These are phyloP conservation scores for Umbelopsis vinacea DNA, from an alignment of 192 early-diverging fungal genomes.

Conservation along the genomic window DNA sequence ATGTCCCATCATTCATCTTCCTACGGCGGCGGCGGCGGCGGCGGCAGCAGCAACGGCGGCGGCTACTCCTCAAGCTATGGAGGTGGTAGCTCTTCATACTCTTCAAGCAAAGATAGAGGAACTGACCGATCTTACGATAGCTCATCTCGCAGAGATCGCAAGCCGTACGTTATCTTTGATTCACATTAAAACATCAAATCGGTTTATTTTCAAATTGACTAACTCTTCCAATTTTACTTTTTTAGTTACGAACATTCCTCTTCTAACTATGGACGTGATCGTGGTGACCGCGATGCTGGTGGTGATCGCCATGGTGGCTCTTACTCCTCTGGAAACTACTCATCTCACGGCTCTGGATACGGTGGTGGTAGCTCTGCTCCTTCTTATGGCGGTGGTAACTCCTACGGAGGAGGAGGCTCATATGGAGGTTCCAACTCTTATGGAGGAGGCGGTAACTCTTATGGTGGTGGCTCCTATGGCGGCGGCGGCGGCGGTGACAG, in stretches of 20 bases:
- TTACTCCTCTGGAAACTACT: neutral
- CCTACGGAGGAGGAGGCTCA: slow-evolving; percentile 37
- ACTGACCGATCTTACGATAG: slow-evolving; percentile 39
- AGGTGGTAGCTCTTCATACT: slow-evolving; percentile 17
- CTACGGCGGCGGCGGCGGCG: slow-evolving; percentile 30
- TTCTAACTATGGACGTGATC: slow-evolving; percentile 15
- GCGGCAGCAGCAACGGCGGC: slow-evolving; percentile 34
- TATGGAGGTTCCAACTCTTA: neutral
- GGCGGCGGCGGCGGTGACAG: slow-evolving; percentile 53
- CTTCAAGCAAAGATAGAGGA: slow-evolving; percentile 42
- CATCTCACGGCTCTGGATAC: slow-evolving; percentile 16
- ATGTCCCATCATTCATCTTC: slow-evolving; percentile 30
- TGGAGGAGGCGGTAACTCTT: slow-evolving; percentile 36
- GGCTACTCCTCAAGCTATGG: slow-evolving; percentile 34
- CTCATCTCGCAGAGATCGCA: slow-evolving; percentile 32
- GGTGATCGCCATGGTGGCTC: slow-evolving; percentile 4
- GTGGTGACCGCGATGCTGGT: slow-evolving; percentile 14
- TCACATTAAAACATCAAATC: neutral
- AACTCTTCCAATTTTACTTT: neutral
- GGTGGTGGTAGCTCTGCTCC: slow-evolving; percentile 23
- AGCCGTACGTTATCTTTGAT: slow-evolving; percentile 20
- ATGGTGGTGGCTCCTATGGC: slow-evolving; percentile 46
- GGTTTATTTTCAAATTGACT: neutral
- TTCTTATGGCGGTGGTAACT: slow-evolving; percentile 47
- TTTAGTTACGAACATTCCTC: slow-evolving; percentile 5